Evolutionary conservation across 139 green algal genomes (phyloP).

Genomic region (Nannochloris sp.): DNA sequence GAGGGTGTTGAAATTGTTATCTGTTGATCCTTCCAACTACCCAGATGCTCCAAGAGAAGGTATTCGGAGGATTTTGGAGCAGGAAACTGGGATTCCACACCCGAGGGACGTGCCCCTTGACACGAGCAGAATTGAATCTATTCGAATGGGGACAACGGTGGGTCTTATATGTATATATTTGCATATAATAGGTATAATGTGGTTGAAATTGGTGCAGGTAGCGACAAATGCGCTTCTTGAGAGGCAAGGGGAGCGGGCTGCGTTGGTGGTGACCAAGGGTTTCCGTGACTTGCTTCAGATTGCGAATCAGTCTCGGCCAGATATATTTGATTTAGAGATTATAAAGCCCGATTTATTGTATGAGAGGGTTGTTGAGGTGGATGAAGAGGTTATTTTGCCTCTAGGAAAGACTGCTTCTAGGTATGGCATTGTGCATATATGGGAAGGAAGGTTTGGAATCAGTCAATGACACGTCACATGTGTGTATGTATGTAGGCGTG

Average conservation of each 20-base stretch:
- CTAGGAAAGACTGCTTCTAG: constrained; percentile 37
- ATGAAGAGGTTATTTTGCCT: constrained; percentile 77
- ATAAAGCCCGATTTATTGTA: constrained; percentile 54
- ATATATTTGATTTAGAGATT: constrained; percentile 89
- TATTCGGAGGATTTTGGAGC: constrained; percentile 87
- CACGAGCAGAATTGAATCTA: constrained; percentile 70
- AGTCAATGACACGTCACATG: too few relatives aligned
- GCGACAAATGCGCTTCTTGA: constrained; percentile 95
- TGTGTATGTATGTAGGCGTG: background rate
- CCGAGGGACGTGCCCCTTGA: constrained; percentile 55
- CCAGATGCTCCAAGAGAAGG: constrained; percentile 85
- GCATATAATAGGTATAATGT: constrained; percentile 5
- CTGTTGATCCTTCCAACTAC: constrained; percentile 90
- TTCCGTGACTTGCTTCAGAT: constrained; percentile 93
- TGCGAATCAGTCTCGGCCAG: constrained; percentile 76
- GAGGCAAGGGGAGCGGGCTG: constrained; percentile 67
- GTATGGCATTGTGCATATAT: background rate
- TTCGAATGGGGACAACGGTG: constrained; percentile 88
- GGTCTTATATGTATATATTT: background rate
- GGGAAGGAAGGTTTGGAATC: background rate
- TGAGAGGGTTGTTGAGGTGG: constrained; percentile 74
- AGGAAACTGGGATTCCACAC: constrained; percentile 56
- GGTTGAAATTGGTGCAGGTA: constrained; percentile 43
- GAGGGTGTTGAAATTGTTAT: constrained; percentile 85
- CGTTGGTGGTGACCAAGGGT: constrained; percentile 71